Conservation (phyloP, 2,329 filamentous ascomycete species). For the Alternaria sp. region DNA sequence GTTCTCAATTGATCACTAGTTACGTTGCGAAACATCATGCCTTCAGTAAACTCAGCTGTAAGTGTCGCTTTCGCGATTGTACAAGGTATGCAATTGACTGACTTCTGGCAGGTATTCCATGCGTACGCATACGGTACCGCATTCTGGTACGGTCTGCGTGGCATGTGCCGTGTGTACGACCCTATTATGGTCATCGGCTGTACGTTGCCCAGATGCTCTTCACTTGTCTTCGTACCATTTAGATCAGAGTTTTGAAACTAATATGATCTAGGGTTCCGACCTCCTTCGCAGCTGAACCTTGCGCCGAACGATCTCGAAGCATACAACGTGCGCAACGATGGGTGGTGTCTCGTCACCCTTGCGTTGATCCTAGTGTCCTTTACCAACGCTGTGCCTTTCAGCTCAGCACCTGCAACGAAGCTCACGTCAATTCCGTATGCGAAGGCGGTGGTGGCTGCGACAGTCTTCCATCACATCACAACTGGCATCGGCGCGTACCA, state of each 20-base stretch:
- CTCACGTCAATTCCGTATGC: conserved; percentile 25
- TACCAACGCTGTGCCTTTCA: conserved; percentile 31
- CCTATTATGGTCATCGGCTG: conserved; percentile 37
- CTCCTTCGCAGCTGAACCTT: conserved; percentile 34
- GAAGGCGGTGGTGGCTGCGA: conserved; percentile 33
- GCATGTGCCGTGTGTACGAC: conserved; percentile 35
- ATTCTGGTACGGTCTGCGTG: conserved; percentile 39
- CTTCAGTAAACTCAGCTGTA: conserved; percentile 15
- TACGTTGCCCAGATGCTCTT: conserved; percentile 4
- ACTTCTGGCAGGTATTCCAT: conserved; percentile 27
- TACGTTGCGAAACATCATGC: neutral
- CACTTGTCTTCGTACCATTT: neutral
- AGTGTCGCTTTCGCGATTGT: neutral
- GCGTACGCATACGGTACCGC: conserved; percentile 38
- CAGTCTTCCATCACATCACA: conserved; percentile 34
- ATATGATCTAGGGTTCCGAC: conserved; percentile 31
- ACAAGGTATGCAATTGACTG: neutral
- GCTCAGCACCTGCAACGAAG: conserved; percentile 10
- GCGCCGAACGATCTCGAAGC: conserved; percentile 35
- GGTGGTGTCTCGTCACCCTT: conserved; percentile 40
- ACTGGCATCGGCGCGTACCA: conserved; percentile 36
- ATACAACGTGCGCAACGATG: conserved; percentile 37
- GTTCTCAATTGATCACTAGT: neutral
- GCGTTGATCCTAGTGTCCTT: conserved; percentile 34
- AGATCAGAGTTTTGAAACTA: neutral